Conservation (phyloP, 1,284 basidiomycete genomes). For the Tetrapyrgos nigripes region DNA sequence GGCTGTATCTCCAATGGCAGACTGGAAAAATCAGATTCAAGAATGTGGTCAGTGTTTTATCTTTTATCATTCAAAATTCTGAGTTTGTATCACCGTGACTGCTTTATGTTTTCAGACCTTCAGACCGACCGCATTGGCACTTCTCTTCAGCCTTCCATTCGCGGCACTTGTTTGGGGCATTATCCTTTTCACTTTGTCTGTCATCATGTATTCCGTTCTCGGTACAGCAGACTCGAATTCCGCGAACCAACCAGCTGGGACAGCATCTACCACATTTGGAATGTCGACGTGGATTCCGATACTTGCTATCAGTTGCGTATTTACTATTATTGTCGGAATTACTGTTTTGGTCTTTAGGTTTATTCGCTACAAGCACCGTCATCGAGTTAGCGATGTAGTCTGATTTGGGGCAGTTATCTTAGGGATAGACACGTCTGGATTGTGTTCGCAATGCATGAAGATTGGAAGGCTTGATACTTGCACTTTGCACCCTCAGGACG, state of each 20-base stretch:
- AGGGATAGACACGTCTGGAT: too few relatives aligned
- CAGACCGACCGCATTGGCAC: neutral
- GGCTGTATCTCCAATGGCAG: slow-evolving; percentile 7
- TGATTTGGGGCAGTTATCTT: too few relatives aligned
- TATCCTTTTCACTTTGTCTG: neutral
- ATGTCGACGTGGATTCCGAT: slow-evolving; percentile 1
- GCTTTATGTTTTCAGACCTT: neutral
- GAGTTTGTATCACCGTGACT: neutral
- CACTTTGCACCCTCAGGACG: too few relatives aligned
- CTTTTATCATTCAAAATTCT: neutral
- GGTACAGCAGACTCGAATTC: neutral
- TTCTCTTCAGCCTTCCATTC: slow-evolving; percentile 5
- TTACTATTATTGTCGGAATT: neutral
- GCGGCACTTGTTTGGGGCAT: slow-evolving; percentile 1
- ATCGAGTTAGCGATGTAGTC: neutral
- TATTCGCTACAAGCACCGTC: neutral
- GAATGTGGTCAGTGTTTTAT: neutral
- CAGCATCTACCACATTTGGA: neutral
- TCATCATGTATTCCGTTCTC: slow-evolving; percentile 2
- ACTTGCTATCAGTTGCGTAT: slow-evolving; percentile 1
- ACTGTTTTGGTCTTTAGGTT: neutral
- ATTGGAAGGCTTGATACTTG: too few relatives aligned
- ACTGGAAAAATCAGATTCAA: slow-evolving; percentile 4
- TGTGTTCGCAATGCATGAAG: too few relatives aligned
- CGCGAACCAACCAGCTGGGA: neutral